Base-by-base conservation (phyloP, 1,139 yeast genomes). In the Hyphopichia pseudoburtonii region DNA sequence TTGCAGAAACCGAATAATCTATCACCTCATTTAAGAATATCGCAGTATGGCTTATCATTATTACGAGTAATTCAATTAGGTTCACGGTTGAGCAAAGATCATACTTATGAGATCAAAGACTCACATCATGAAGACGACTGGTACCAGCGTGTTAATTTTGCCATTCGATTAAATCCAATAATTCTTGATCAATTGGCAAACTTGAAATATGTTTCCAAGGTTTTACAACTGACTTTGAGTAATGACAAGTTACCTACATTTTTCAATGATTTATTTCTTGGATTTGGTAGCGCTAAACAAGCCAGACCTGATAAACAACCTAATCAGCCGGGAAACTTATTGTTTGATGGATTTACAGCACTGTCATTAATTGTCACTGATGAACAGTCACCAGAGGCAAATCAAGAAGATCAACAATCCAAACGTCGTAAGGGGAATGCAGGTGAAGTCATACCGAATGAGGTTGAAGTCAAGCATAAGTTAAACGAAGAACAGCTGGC, bases 1-100 rank as follows among this genome's bases (percentile, higher is more conserved):
- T 39, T 69, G 7, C 48, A 54, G 14, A 61, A 60, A 36, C 73
- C 72, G 0, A 65, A 60, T 34, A 58, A 56, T 32, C 57, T 47
- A 35, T 55, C 66, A 0, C 50, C 48, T 8, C 40, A 41, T 5
- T 30, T 28, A 4, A 46, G 70, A 9, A 40, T 60, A 10, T 50
- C 50, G 17, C 43, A 51, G 19, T 54, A 45, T 37, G 75, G 74
- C 0, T 37, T 67, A 6, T 50, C 38, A 17, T 17, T 12, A 5
- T 3, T 28, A 11, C 21, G 34, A 15, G n/a, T n/a, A n/a, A n/a
- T n/a, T n/a, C n/a, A n/a, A n/a, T 3, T 31, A 5, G 28, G 19
- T 3, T n/a, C n/a, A n/a, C n/a, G n/a, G n/a, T n/a, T n/a, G n/a
- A n/a, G n/a, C n/a, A n/a, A n/a, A n/a, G n/a, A n/a, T n/a, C n/a